A percentile compares a stretch with the other conserved stretches of the same genome.
phyloP scores from a whole-genome alignment of 2,329 filamentous ascomycete genomes.

The Cytospora leucostoma region DNA sequence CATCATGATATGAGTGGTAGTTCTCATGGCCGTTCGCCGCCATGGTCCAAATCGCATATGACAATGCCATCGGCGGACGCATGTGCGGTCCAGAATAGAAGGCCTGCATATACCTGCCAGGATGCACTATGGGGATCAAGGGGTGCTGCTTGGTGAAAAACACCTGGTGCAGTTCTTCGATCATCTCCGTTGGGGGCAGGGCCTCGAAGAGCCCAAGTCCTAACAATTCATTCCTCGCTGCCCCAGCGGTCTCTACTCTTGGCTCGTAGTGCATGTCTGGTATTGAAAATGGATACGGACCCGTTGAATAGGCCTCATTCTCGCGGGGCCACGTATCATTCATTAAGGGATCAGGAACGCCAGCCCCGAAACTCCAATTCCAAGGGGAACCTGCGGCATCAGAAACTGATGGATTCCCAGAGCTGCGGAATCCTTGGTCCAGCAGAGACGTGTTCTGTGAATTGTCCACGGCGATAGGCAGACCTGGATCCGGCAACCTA shows the following conservation, averaged over 20 bases:
- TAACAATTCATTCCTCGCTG: constrained; percentile 65
- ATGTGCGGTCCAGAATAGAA: constrained; percentile 72
- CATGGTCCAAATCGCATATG: constrained; percentile 87
- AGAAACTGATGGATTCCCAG: background rate
- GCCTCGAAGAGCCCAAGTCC: constrained; percentile 80
- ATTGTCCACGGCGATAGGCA: constrained; percentile 33
- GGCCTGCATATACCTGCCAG: constrained; percentile 70
- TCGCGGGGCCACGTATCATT: background rate
- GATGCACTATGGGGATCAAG: constrained; percentile 76
- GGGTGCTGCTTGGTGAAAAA: constrained; percentile 78
- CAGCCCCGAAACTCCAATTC: constrained; percentile 7
- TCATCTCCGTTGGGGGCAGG: constrained; percentile 74
- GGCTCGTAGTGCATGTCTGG: constrained; percentile 9
- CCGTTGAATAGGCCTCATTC: background rate
- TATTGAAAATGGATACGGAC: background rate
- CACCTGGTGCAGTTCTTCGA: constrained; percentile 77
- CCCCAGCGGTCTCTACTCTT: constrained; percentile 11
- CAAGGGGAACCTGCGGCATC: constrained; percentile 3
- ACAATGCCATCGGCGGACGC: constrained; percentile 78
- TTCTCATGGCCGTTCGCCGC: constrained; percentile 72
- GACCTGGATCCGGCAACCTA: constrained; percentile 34
- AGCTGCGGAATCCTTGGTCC: background rate
- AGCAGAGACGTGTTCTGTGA: constrained; percentile 1
- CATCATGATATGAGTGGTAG: constrained; percentile 69
- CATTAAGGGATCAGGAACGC: constrained; percentile 5